phyloP scores from a whole-genome alignment of 352 stramenopile genomes.

The Phytophthora niederhauseri region DNA sequence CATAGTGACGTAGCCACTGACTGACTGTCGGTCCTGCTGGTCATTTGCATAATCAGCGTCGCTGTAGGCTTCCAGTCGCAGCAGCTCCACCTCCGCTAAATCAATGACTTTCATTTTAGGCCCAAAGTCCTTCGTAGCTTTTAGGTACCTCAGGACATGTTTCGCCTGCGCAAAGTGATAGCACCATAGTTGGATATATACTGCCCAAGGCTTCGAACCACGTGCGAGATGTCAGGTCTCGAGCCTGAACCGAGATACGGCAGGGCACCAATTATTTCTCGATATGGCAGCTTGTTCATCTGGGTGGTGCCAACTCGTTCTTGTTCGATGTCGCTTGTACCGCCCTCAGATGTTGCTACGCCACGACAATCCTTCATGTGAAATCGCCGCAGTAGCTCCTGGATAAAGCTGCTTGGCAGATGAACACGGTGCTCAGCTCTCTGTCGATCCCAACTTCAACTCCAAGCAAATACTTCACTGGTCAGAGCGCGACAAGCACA shows the following conservation, averaged over 20 bases:
- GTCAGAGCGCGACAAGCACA: neutral
- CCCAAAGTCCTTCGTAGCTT: too few species aligned
- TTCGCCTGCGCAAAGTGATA: too few species aligned
- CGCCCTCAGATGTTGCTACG: neutral
- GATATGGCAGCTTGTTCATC: neutral
- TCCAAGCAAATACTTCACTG: neutral
- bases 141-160: too few species aligned
- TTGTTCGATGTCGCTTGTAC: neutral
- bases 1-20: conserved; percentile 5
- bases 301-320: neutral
- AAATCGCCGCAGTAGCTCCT: neutral
- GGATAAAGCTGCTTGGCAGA: neutral
- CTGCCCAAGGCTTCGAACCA: too few species aligned
- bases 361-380: neutral
- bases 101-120: too few species aligned
- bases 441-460: neutral
- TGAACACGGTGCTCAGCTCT: neutral
- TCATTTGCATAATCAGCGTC: too few species aligned
- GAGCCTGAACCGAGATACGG: neutral
- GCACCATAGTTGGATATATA: too few species aligned
- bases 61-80: too few species aligned
- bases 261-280: neutral
- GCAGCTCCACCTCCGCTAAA: too few species aligned
- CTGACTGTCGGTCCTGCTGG: neutral
- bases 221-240: too few species aligned